Evolutionary conservation across 2,329 filamentous ascomycete genomes (phyloP).

Genomic region (Tympanopsis confertula): DNA sequence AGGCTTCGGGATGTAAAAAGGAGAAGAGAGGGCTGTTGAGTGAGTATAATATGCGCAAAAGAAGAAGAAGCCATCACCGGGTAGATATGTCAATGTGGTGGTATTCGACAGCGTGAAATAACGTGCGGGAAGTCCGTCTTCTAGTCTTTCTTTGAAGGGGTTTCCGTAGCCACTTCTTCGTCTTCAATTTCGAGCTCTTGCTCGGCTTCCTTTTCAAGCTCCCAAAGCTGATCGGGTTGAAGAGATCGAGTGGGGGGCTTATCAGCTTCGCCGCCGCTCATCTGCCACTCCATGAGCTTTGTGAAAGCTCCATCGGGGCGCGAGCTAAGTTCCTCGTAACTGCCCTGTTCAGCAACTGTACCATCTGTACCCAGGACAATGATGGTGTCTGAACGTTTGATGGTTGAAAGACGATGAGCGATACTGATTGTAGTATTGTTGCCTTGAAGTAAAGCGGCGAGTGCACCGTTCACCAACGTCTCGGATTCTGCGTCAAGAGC

Average conservation of each 20-base stretch:
- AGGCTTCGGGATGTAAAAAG: no score
- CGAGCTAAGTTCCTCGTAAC: conserved; percentile 64
- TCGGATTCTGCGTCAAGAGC: conserved; percentile 94
- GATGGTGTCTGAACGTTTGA: conserved; percentile 88
- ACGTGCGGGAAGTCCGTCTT: no score
- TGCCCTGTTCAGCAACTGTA: conserved; percentile 80
- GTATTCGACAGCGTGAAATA: no score
- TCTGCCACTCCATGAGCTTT: conserved; percentile 97
- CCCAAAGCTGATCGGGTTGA: not conserved
- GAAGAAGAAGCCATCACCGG: no score
- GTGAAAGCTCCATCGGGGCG: conserved; percentile 75
- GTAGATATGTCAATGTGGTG: no score
- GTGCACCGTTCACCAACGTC: conserved; percentile 85
- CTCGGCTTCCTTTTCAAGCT: not conserved
- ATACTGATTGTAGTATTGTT: conserved; percentile 96
- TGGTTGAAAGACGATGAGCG: conserved; percentile 87
- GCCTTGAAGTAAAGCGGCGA: conserved; percentile 68
- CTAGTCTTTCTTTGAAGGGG: no score
- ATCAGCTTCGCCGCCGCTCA: conserved; percentile 66
- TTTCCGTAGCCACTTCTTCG: no score
- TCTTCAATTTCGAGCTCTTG: no score
- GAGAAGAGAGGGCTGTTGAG: no score
- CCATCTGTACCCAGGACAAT: conserved; percentile 83
- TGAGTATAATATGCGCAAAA: no score
- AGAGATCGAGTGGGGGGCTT: conserved; percentile 9